Conservation (phyloP, 192 early-diverging fungal genomes). For the Chytriomyces sp. region DNA sequence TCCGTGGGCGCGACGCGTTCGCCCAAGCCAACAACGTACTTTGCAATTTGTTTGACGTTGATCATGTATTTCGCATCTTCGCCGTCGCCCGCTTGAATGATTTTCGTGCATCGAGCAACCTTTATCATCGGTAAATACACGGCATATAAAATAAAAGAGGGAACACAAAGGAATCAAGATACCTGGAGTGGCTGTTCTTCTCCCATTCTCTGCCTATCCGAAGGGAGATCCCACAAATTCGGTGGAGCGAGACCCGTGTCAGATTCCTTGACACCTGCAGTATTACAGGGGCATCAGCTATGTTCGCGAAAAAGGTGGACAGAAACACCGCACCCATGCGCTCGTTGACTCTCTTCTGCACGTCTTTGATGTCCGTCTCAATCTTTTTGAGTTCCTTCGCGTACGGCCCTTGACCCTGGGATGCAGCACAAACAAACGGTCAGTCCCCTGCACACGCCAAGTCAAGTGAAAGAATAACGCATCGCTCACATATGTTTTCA, state of each 20-base stretch:
- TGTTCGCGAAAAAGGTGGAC: neutral
- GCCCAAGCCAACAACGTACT: constrained; percentile 97
- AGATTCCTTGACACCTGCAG: constrained; percentile 90
- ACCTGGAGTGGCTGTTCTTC: constrained; percentile 94
- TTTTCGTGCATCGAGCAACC: constrained; percentile 99
- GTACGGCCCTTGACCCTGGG: constrained; percentile 95
- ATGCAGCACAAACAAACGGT: neutral
- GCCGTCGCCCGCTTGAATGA: constrained; percentile 89
- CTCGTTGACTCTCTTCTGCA: constrained; percentile 98
- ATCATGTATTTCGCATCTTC: constrained; percentile 97
- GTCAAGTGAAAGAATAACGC: neutral
- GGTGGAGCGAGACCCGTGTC: constrained; percentile 98
- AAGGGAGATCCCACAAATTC: constrained; percentile 98
- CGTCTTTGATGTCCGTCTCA: constrained; percentile 94
- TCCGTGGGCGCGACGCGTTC: constrained; percentile 97
- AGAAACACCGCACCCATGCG: constrained; percentile 79
- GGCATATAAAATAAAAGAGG: neutral
- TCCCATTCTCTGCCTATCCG: constrained; percentile 96
- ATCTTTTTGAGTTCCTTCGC: constrained; percentile 94
- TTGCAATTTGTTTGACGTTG: constrained; percentile 98
- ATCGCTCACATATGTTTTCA: constrained; percentile 89
- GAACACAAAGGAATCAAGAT: neutral
- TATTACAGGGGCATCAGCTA: neutral
- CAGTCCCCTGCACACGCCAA: neutral
- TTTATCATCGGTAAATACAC: too few species aligned